Evolutionary conservation across 352 stramenopile species (phyloP), one percentile per base, ranked within the genome.

Genomic region (Phytophthora fragariaefolia): DNA sequence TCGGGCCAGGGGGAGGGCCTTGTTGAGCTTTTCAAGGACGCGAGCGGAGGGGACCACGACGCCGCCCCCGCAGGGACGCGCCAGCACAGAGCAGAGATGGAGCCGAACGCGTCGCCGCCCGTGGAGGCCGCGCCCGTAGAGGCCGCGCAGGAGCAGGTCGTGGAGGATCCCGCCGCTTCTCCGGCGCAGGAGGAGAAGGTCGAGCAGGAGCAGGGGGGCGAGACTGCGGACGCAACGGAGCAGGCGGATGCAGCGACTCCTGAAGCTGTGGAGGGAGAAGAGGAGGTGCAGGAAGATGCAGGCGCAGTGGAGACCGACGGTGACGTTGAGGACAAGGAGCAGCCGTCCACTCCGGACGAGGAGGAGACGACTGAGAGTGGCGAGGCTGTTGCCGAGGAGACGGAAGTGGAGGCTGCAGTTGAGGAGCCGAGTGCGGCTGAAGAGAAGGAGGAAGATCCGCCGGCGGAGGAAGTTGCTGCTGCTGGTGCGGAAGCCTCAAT

Each of bases 11-110:
- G 30, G 24, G 13, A 18, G n/a, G n/a, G n/a, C n/a, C n/a, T 53
- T 66, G 60, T 70, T 61, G 66, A 73, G 58, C 50, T 59, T 70
- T 71, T 71, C 63, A 71, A 60, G 54, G 32, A 51, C 40, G 55
- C 56, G 62, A 28, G 24, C 24, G 38, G 12, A 8, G 30, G 30
- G 30, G 30, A 38, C 30, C 30, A 42, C 34, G 27, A 22, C 45
- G 40, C 32, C 22, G 40, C 51, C 18, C 34, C 34, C n/a, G 23
- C 36, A 15, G 43, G 12, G 47, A 53, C 36, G 36, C 15, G 32
- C 15, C n/a, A 28, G 8, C 42, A 54, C 30, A 55, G 42, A 51
- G 48, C 20, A 67, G 10, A 59, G 1, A 79, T 79, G 72, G 68
- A 79, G 51, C 57, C 62, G 22, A 57, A 43, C 28, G 46, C 49